Conservation (phyloP, 2,329 filamentous ascomycete species). For the Hypoxylon sp. region DNA sequence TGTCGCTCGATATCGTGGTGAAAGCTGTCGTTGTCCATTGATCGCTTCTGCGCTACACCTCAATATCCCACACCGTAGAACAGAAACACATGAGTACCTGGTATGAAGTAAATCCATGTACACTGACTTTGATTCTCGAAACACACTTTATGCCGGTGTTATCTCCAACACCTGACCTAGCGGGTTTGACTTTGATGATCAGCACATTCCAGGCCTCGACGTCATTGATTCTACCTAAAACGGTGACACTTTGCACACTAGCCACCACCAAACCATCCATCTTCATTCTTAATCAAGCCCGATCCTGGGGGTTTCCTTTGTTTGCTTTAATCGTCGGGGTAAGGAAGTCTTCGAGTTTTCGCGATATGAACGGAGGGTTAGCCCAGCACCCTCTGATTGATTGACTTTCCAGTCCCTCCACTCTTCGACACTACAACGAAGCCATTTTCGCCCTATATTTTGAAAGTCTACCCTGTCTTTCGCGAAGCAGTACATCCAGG, state of each 20-base stretch:
- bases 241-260: slow-evolving; percentile 1
- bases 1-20: slow-evolving; percentile 43
- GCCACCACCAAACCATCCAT: not conserved
- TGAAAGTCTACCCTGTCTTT: no score
- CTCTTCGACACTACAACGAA: no score
- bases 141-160: not conserved
- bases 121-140: no score
- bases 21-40: slow-evolving; percentile 31
- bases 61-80: not conserved
- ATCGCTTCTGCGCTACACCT: not conserved
- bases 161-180: not conserved
- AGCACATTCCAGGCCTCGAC: slow-evolving; percentile 23
- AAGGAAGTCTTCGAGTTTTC: not conserved
- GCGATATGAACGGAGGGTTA: not conserved
- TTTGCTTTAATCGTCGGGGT: not conserved
- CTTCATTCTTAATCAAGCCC: not conserved
- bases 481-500: no score
- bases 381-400: no score
- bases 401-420: no score
- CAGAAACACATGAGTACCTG: not conserved
- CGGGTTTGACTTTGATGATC: slow-evolving; percentile 10
- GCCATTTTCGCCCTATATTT: no score
- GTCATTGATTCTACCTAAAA: slow-evolving; percentile 34
- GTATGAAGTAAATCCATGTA: no score
- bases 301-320: slow-evolving; percentile 6